Conservation (phyloP, 1,139 yeast genomes). For the Zygosaccharomyces sapae region DNA sequence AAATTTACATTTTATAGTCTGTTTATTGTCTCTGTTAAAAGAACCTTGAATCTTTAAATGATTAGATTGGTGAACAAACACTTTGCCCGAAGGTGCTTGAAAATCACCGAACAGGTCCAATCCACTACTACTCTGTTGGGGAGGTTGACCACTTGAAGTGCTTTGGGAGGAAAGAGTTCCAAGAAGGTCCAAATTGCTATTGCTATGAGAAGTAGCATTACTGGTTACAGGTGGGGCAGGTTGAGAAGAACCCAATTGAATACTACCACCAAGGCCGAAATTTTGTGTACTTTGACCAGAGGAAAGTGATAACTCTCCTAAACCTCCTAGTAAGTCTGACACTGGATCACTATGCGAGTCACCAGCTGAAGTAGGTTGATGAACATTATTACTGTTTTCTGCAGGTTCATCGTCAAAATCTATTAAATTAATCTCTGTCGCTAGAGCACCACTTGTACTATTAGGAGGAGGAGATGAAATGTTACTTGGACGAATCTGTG, state of each 20-base stretch:
- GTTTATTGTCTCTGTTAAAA: slow-evolving; percentile 39
- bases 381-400: slow-evolving; percentile 17
- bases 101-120: slow-evolving; percentile 46
- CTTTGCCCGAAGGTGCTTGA: slow-evolving; percentile 41
- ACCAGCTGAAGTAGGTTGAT: slow-evolving; percentile 10
- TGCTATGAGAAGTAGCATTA: slow-evolving; percentile 15
- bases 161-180: slow-evolving; percentile 19
- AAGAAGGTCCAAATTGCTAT: slow-evolving; percentile 36
- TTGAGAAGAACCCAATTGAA: slow-evolving; percentile 38
- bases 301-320: slow-evolving; percentile 55
- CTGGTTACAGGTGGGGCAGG: slow-evolving; percentile 28
- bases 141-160: slow-evolving; percentile 8
- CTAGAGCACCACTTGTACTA: slow-evolving; percentile 39
- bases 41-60: slow-evolving; percentile 53
- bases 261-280: slow-evolving; percentile 42
- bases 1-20: slow-evolving; percentile 45
- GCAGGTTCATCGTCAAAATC: slow-evolving; percentile 72
- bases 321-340: slow-evolving; percentile 45
- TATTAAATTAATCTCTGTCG: slow-evolving; percentile 56
- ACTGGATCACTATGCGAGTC: slow-evolving; percentile 18
- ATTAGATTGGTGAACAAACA: slow-evolving; percentile 44
- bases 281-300: slow-evolving; percentile 24
- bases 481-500: slow-evolving; percentile 45
- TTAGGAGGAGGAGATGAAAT: slow-evolving; percentile 19
- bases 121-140: slow-evolving; percentile 13